Base-by-base conservation (phyloP, 2,329 filamentous ascomycete genomes). In the Cercospora sp. region DNA sequence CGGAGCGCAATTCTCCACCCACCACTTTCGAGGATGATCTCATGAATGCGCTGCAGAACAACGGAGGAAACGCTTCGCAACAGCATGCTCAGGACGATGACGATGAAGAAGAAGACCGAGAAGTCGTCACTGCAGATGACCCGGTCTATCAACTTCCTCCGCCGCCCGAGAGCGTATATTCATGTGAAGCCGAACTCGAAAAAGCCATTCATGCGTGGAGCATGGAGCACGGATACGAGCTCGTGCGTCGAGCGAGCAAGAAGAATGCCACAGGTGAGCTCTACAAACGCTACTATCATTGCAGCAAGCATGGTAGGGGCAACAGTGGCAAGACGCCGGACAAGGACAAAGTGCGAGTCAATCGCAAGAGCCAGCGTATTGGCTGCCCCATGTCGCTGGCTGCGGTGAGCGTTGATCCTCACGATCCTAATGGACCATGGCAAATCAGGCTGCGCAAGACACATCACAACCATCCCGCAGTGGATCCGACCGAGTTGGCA, bases 251-350 rank as follows among this genome's bases (percentile, higher is more conserved):
- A 32, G 75, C 76, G 5, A 75, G 72, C 66, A 78, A 77, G 71
- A 77, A 75, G 71, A 78, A 78, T 57, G 75, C 75, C 3, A 63
- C 63, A n/a, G 75, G 76, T 18, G 66, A 73, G 40, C 70, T 77
- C 26, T 78, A 78, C 71, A 78, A 78, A 68, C 75, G 77, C 28
- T 78, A 77, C 69, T 77, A 74, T 61, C 74, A 78, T 60, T 78
- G 77, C 73, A 74, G 72, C 65, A 77, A 75, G 66, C 75, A 77
- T 66, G 77, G 77, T 53, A 76, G 73, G 59, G 69, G 69, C 13
- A 70, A 69, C 59, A 75, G 69, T 24, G 71, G 70, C 9, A 71
- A 70, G 28, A 76, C 73, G 8, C 72, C 70, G 8, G 69, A 72
- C 8, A 70, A 73, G 61, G 74, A 72, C 13, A 71, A 75, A 26